phyloP scores from a whole-genome alignment of 805 yeast genomes.

The Candida jianshihensis region DNA sequence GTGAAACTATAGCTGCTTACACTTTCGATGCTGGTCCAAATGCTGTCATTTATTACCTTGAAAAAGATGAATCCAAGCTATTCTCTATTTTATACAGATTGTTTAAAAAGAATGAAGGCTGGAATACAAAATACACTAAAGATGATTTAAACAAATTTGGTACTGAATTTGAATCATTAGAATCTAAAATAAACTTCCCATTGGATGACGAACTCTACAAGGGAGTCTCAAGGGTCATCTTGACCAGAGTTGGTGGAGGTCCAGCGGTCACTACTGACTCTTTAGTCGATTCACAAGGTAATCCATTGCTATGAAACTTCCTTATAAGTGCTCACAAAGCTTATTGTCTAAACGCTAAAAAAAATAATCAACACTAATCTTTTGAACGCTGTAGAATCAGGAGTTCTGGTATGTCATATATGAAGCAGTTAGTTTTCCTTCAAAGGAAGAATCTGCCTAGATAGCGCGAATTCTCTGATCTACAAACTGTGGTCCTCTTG shows the following conservation, averaged over 20 bases:
- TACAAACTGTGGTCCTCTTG: too few relatives aligned
- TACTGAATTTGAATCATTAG: constrained; percentile 22
- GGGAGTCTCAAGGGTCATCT: constrained; percentile 79
- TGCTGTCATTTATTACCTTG: constrained; percentile 88
- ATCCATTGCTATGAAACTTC: constrained; percentile 40
- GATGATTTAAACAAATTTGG: constrained; percentile 21
- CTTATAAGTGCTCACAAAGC: background rate
- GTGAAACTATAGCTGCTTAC: constrained; percentile 77
- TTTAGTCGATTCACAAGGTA: constrained; percentile 55
- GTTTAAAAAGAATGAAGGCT: constrained; percentile 58
- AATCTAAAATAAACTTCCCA: constrained; percentile 28
- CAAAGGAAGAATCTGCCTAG: too few relatives aligned
- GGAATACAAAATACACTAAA: constrained; percentile 42
- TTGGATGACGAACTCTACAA: constrained; percentile 46
- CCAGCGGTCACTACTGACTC: constrained; percentile 57
- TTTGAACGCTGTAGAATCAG: too few relatives aligned
- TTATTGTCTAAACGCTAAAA: too few relatives aligned
- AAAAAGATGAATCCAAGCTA: constrained; percentile 64
- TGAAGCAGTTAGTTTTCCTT: too few relatives aligned
- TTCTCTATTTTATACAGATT: constrained; percentile 61
- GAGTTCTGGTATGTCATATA: too few relatives aligned
- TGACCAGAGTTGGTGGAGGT: constrained; percentile 84
- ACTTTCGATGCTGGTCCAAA: constrained; percentile 99
- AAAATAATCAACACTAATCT: too few relatives aligned
- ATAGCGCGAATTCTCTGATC: too few relatives aligned